A percentile compares a stretch with the other conserved stretches of the same genome.
phyloP scores from a whole-genome alignment of 2,329 filamentous ascomycete genomes.

The Sclerotinia trifoliorum region DNA sequence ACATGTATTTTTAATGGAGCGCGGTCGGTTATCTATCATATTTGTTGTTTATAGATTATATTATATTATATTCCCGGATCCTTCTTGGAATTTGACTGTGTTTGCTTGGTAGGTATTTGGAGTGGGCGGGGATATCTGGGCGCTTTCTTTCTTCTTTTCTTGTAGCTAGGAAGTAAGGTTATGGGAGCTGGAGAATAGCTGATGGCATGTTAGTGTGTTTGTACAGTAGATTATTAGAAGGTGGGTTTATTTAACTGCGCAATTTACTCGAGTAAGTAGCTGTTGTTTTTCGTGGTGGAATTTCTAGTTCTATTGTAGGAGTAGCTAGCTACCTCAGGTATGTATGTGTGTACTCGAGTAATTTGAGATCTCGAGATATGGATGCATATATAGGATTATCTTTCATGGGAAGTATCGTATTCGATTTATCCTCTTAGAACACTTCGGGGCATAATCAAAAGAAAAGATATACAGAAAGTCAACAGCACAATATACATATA shows the following conservation, averaged over 20 bases:
- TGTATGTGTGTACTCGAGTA: background rate
- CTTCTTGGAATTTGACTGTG: background rate
- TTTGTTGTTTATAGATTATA: no score
- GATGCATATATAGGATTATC: no score
- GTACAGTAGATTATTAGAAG: background rate
- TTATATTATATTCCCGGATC: constrained; percentile 1
- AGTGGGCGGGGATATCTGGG: background rate
- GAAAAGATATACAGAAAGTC: background rate
- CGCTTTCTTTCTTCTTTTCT: background rate
- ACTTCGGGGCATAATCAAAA: background rate
- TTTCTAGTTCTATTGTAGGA: no score
- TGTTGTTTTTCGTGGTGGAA: background rate
- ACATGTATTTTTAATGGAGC: constrained; percentile 16
- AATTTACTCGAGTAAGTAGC: background rate
- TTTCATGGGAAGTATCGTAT: background rate
- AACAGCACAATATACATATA: background rate
- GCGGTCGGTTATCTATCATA: background rate
- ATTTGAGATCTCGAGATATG: no score
- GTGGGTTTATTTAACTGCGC: background rate
- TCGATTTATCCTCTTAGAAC: background rate
- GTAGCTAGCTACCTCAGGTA: no score
- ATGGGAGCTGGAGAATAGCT: background rate
- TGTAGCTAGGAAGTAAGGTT: no score
- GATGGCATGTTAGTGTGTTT: background rate
- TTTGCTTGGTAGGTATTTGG: background rate